Percentiles rank a stretch among this genome's conserved stretches.
Conservation (phyloP, 2,329 filamentous ascomycete genomes). For the Erysiphe pulchra region DNA sequence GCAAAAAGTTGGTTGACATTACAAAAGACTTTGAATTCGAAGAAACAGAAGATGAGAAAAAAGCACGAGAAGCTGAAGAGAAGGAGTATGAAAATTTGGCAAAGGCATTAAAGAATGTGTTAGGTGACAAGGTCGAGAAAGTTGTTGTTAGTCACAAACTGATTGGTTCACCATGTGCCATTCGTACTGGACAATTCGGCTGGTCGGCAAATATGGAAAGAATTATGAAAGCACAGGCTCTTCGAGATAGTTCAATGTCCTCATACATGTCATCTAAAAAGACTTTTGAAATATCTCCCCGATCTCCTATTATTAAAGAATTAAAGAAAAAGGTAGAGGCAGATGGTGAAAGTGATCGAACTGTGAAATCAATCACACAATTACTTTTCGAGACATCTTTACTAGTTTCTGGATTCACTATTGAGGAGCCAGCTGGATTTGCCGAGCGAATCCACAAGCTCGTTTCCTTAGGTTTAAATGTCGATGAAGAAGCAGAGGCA, state of each 20-base stretch:
- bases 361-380: conserved; percentile 96
- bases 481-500: conserved; percentile 73
- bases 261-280: conserved; percentile 99
- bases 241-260: conserved; percentile 98
- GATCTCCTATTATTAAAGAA: conserved; percentile 93
- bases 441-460: conserved; percentile 99
- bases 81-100: conserved; percentile 90
- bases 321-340: conserved; percentile 97
- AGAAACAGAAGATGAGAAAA: conserved; percentile 99
- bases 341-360: conserved; percentile 95
- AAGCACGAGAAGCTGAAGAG: conserved; percentile 78
- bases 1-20: conserved; percentile 99
- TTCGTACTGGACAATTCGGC: conserved; percentile 97
- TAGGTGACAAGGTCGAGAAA: conserved; percentile 99
- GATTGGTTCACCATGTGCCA: conserved; percentile 78
- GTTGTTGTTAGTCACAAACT: conserved; percentile 98
- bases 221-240: conserved; percentile 99
- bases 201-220: conserved; percentile 99
- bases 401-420: conserved; percentile 96
- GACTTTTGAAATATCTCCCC: conserved; percentile 99
- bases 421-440: conserved; percentile 93
- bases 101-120: conserved; percentile 96
- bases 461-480: conserved; percentile 88
- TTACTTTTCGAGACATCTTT: conserved; percentile 97
- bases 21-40: conserved; percentile 99